Percentiles rank a stretch among this genome's conserved stretches.
These are phyloP conservation scores for Corinectria fuckeliana DNA, from an alignment of 2,329 filamentous ascomycete species.

Conservation along the genomic window DNA sequence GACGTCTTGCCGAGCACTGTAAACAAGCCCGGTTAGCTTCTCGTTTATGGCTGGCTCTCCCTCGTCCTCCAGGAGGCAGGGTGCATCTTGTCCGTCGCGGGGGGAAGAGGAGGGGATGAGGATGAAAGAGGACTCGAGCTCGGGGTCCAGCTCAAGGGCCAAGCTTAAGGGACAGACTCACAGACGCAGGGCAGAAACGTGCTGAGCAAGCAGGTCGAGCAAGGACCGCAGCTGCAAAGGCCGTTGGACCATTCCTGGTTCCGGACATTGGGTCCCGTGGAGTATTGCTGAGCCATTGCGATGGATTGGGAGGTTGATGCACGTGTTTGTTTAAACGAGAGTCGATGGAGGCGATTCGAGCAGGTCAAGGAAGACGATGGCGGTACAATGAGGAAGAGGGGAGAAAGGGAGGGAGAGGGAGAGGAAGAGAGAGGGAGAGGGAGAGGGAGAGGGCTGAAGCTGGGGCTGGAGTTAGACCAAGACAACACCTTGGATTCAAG, in stretches of 20 bases:
- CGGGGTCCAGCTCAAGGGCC: background rate
- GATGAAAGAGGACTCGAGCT: background rate
- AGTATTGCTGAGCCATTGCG: slow-evolving; percentile 37
- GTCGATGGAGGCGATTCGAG: slow-evolving; percentile 4
- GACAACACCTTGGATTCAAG: slow-evolving; percentile 15
- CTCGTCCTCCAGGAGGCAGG: background rate
- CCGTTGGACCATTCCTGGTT: slow-evolving; percentile 46
- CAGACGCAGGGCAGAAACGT: slow-evolving; percentile 52
- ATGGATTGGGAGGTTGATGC: background rate
- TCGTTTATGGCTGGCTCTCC: background rate
- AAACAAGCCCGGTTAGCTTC: slow-evolving; percentile 19
- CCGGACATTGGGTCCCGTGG: slow-evolving; percentile 35
- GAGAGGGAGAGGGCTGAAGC: background rate
- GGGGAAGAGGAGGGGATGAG: background rate
- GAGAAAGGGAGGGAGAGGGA: background rate
- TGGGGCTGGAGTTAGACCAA: slow-evolving; percentile 4
- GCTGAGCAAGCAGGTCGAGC: slow-evolving; percentile 47
- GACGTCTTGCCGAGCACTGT: slow-evolving; percentile 53
- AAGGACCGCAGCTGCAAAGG: slow-evolving; percentile 51
- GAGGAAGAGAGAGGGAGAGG: background rate
- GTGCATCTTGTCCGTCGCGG: background rate
- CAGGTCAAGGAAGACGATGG: background rate
- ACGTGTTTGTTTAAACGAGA: background rate
- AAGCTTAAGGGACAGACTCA: slow-evolving; percentile 38
- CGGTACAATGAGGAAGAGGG: background rate